Evolutionary conservation across 2,329 filamentous ascomycete species (phyloP).

Genomic region (Xylariaceae sp.): DNA sequence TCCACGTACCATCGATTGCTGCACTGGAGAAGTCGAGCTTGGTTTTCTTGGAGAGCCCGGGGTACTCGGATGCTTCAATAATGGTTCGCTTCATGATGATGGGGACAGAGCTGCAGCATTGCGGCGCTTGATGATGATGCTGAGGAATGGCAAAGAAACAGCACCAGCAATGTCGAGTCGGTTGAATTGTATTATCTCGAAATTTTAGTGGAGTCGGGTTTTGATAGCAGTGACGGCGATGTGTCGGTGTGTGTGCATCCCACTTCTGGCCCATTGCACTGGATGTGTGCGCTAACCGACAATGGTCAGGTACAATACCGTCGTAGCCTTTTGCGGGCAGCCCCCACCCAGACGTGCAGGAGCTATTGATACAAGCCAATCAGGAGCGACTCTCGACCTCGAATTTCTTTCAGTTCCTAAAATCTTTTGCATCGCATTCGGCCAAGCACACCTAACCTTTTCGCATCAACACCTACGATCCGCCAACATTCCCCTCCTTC

Average conservation of each 20-base stretch:
- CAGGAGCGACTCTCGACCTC: not conserved
- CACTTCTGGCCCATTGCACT: too few relatives aligned
- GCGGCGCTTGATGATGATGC: slow-evolving; percentile 10
- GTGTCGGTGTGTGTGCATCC: not conserved
- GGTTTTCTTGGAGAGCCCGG: slow-evolving; percentile 16
- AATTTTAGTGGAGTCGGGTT: slow-evolving; percentile 18
- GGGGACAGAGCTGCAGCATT: not conserved
- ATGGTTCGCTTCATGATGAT: slow-evolving; percentile 26
- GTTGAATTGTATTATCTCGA: slow-evolving; percentile 5
- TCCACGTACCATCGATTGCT: too few relatives aligned
- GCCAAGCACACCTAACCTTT: slow-evolving; percentile 12
- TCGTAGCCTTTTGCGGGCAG: too few relatives aligned
- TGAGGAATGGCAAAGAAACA: not conserved
- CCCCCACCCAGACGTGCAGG: not conserved
- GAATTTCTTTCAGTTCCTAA: slow-evolving; percentile 25
- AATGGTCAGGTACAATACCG: too few relatives aligned
- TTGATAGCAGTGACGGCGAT: not conserved
- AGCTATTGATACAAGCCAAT: slow-evolving; percentile 8
- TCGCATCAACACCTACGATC: slow-evolving; percentile 5
- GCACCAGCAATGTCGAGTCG: not conserved
- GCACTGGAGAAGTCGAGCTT: slow-evolving; percentile 7
- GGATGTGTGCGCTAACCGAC: too few relatives aligned
- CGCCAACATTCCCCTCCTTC: not conserved
- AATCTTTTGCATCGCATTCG: slow-evolving; percentile 26
- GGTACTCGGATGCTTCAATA: slow-evolving; percentile 11